Percentiles rank a stretch among this genome's conserved stretches.
phyloP scores from a whole-genome alignment of 2,329 filamentous ascomycete species.

The Hypocreales sp. region DNA sequence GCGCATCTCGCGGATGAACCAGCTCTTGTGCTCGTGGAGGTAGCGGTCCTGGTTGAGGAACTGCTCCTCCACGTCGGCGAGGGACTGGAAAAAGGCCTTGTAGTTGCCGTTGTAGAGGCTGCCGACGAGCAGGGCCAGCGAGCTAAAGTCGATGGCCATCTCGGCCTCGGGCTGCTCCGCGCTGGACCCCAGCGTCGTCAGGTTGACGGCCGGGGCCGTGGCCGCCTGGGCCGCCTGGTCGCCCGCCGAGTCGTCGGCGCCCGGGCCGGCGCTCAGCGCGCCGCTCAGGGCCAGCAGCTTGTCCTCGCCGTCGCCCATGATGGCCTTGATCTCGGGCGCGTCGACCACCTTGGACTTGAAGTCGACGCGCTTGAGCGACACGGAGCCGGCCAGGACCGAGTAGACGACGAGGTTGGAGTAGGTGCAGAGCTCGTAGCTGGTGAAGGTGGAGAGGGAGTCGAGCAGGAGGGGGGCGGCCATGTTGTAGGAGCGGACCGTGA shows the following conservation, averaged over 20 bases:
- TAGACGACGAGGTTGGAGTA: slow-evolving; percentile 93
- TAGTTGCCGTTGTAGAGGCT: slow-evolving; percentile 92
- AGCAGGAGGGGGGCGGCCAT: slow-evolving; percentile 83
- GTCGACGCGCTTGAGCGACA: slow-evolving; percentile 90
- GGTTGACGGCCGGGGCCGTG: slow-evolving; percentile 59
- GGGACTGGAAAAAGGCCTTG: slow-evolving; percentile 79
- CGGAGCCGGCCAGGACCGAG: slow-evolving; percentile 83
- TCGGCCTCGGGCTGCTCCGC: slow-evolving; percentile 65
- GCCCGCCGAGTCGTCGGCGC: slow-evolving; percentile 56
- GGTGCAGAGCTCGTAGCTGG: slow-evolving; percentile 94
- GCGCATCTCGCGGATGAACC: slow-evolving; percentile 98
- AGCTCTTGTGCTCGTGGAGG: slow-evolving; percentile 85
- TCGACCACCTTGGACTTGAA: slow-evolving; percentile 99
- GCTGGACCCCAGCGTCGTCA: slow-evolving; percentile 64
- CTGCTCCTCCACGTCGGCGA: slow-evolving; percentile 80
- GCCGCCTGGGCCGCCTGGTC: slow-evolving; percentile 34
- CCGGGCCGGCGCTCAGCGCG: slow-evolving; percentile 64
- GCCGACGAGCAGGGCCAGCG: slow-evolving; percentile 74
- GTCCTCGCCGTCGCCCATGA: slow-evolving; percentile 79
- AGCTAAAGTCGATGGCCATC: slow-evolving; percentile 72
- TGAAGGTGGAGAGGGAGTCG: slow-evolving; percentile 95
- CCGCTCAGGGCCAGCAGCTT: slow-evolving; percentile 72
- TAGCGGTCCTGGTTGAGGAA: slow-evolving; percentile 93
- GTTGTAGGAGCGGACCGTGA: slow-evolving; percentile 84
- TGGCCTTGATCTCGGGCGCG: slow-evolving; percentile 94